Conservation (phyloP, 495 filamentous ascomycete species). For the Xylaria telfairii region DNA sequence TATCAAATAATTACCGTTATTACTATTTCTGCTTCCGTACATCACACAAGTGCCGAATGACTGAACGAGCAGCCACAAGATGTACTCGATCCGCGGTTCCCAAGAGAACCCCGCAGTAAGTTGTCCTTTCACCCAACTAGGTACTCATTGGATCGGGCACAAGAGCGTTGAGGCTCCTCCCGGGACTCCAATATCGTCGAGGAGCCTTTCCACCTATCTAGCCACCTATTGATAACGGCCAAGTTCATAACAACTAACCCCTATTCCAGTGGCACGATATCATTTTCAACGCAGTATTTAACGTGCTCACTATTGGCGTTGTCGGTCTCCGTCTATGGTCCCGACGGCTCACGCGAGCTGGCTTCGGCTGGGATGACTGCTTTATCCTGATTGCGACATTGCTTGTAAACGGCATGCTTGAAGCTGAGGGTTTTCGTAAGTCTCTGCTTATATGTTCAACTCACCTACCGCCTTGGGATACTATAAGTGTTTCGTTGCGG, state of each 20-base stretch:
- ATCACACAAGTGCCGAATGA: not conserved
- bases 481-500: not conserved
- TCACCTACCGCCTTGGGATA: not conserved
- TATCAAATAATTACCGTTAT: not conserved
- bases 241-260: not conserved
- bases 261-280: not conserved
- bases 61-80: not conserved
- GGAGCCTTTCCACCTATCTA: not conserved
- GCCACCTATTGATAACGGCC: too few relatives aligned
- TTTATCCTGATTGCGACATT: constrained; percentile 4
- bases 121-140: not conserved
- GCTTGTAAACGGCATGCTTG: constrained; percentile 17
- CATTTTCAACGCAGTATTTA: constrained; percentile 12
- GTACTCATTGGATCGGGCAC: not conserved
- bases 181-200: not conserved
- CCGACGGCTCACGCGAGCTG: constrained; percentile 21
- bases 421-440: constrained; percentile 26
- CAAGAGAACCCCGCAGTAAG: constrained; percentile 11
- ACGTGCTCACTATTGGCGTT: not conserved
- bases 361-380: constrained; percentile 34
- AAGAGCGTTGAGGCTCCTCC: not conserved
- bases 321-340: constrained; percentile 21
- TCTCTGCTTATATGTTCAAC: not conserved
- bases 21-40: not conserved
- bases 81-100: not conserved